A percentile compares a stretch with the other conserved stretches of the same genome.
Conservation (phyloP, 108 stramenopile species). For the Nitzschia sp. region DNA sequence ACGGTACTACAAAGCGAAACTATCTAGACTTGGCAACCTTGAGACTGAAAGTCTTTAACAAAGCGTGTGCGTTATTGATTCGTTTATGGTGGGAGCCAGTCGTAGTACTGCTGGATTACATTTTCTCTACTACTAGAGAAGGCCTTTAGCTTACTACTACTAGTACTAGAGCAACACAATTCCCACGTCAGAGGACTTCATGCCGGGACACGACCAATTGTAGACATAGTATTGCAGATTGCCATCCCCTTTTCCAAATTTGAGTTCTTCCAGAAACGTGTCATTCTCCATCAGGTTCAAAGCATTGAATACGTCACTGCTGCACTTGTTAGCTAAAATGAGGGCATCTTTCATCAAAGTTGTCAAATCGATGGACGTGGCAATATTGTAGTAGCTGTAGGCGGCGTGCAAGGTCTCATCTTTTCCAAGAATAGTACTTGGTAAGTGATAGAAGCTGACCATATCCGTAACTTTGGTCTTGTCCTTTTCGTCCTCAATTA, state of each 20-base stretch:
- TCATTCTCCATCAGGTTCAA: constrained; percentile 98
- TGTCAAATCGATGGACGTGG: constrained; percentile 74
- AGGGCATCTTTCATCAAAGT: constrained; percentile 95
- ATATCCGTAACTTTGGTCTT: constrained; percentile 79
- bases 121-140: too few species aligned
- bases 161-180: constrained; percentile 94
- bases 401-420: constrained; percentile 90
- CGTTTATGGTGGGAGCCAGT: too few species aligned
- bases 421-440: constrained; percentile 84
- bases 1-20: too few species aligned
- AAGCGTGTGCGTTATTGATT: too few species aligned
- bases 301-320: constrained; percentile 98
- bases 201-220: constrained; percentile 94
- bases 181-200: constrained; percentile 88
- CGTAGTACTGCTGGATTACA: too few species aligned
- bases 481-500: constrained; percentile 71
- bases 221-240: constrained; percentile 98
- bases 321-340: constrained; percentile 77
- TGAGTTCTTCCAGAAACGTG: constrained; percentile 83
- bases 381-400: constrained; percentile 98
- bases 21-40: too few species aligned
- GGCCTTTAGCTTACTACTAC: too few species aligned
- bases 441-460: constrained; percentile 94
- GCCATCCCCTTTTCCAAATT: constrained; percentile 99
- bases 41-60: too few species aligned